Base-by-base conservation (phyloP, 2,329 filamentous ascomycete genomes). In the Pezicula radicicola region DNA sequence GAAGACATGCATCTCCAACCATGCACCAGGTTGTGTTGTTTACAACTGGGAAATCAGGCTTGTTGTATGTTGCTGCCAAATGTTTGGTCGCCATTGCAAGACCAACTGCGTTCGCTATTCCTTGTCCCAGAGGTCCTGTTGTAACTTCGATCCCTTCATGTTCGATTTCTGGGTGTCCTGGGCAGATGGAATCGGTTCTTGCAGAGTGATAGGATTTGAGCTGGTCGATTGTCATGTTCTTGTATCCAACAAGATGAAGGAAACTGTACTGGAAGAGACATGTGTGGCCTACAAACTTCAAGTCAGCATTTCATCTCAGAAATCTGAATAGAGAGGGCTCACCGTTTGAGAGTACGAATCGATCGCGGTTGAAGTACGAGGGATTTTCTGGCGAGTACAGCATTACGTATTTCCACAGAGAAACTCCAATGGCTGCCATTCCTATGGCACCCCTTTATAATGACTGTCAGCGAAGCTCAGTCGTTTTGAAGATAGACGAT, bases 61-160 rank as follows among this genome's bases (percentile, higher is more conserved):
- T 67, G 56, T 78, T 79, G 61, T 72, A 79, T 6, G 64, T 72
- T 3, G 75, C 73, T 10, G 67, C 70, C 7, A 78, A 65, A 47
- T 78, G 70, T 56, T 76, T 77, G 0, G 72, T 70, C 0, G 76
- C 75, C 58, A 78, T 75, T 3, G 76, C 76, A 16, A 79, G 56
- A 16, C 76, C 76, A 16, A 78, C 75, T 1, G 76, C 74, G 56
- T 79, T 79, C 8, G 75, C 74, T 16, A 79, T 64, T 39, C 76
- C 76, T 57, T 78, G 76, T 2, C 76, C 76, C 3, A 79, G 63
- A 6, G 76, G 76, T 4, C 76, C 76, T 0, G 76, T 79, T 0
- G 76, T 78, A 3, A 79, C 73, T 62, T 79, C 76, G 27, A 79
- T 70, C 3, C 75, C 76, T 21, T 72, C 69, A 43, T 74, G 65